Conservation (phyloP, 495 filamentous ascomycete genomes). For the Penicillium diatomitis region DNA sequence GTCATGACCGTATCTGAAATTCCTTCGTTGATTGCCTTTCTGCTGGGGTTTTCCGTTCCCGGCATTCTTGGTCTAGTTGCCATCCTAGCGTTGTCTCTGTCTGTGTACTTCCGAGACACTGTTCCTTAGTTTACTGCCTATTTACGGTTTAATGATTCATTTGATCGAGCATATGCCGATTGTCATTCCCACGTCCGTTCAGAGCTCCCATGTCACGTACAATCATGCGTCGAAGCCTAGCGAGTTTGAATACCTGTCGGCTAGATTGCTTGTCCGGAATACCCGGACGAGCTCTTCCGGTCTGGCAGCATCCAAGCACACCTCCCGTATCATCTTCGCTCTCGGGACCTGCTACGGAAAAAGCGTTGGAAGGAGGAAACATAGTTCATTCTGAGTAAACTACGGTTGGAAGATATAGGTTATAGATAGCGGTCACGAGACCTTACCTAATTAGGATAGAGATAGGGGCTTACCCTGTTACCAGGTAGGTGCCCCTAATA, state of each 20-base stretch:
- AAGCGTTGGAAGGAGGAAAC: too few species aligned
- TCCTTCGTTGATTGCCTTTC: conserved; percentile 1
- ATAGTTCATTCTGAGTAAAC: too few species aligned
- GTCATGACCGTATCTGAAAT: conserved; percentile 10
- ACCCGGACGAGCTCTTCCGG: not conserved
- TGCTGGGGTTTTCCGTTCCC: not conserved
- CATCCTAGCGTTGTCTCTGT: conserved; percentile 8
- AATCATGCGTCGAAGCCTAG: too few species aligned
- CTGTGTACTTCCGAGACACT: conserved; percentile 6
- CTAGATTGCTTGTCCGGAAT: not conserved
- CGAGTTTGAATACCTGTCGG: too few species aligned
- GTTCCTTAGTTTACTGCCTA: conserved; percentile 2
- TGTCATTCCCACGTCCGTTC: not conserved
- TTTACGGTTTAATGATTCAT: conserved; percentile 5
- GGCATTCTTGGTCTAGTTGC: conserved; percentile 5
- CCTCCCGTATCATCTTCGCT: too few species aligned
- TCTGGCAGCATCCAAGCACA: too few species aligned
- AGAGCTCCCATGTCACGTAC: not conserved
- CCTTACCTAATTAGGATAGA: too few species aligned
- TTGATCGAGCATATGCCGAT: not conserved
- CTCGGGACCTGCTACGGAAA: too few species aligned
- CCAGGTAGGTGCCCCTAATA: too few species aligned
- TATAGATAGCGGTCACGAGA: too few species aligned
- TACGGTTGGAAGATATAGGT: too few species aligned
- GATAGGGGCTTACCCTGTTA: too few species aligned